Evolutionary conservation across 1,284 basidiomycete genomes (phyloP).

Genomic region (Papiliotrema laurentii): DNA sequence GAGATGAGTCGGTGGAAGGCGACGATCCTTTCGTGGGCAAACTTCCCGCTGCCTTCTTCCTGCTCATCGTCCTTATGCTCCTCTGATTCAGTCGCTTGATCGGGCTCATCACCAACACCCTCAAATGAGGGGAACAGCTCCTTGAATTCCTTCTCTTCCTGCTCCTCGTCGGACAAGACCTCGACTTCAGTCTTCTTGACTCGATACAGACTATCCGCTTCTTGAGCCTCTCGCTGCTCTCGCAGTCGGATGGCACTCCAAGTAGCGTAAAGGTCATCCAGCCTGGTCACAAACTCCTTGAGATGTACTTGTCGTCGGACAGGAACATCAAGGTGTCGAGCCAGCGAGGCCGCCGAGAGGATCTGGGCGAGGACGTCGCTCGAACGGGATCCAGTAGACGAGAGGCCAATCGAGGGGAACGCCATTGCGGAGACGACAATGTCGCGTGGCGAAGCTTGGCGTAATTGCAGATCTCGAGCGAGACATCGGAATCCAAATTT

Average conservation of each 20-base stretch:
- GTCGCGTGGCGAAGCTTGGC: conserved; percentile 11
- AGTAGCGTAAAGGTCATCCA: conserved; percentile 69
- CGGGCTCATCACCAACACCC: conserved; percentile 40
- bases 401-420: conserved; percentile 12
- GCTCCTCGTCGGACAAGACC: conserved; percentile 63
- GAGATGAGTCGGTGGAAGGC: conserved; percentile 22
- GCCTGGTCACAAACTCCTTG: conserved; percentile 52
- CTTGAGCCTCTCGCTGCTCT: conserved; percentile 61
- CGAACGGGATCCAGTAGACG: no score
- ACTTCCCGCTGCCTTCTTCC: conserved; percentile 18
- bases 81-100: no score
- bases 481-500: conserved; percentile 69
- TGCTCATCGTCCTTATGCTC: no score
- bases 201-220: conserved; percentile 74
- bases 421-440: conserved; percentile 11
- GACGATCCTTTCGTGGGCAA: conserved; percentile 16
- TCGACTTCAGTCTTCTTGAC: conserved; percentile 59
- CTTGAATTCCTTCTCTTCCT: conserved; percentile 76
- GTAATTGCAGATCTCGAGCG: conserved; percentile 21
- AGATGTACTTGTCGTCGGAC: conserved; percentile 9
- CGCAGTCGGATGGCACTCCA: conserved; percentile 78
- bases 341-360: conserved; percentile 5
- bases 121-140: conserved; percentile 77
- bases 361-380: conserved; percentile 5
- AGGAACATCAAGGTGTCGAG: conserved; percentile 4